These are phyloP conservation scores for Podospora pseudoanserina DNA, from an alignment of 495 filamentous ascomycete species.

Conservation along the genomic window DNA sequence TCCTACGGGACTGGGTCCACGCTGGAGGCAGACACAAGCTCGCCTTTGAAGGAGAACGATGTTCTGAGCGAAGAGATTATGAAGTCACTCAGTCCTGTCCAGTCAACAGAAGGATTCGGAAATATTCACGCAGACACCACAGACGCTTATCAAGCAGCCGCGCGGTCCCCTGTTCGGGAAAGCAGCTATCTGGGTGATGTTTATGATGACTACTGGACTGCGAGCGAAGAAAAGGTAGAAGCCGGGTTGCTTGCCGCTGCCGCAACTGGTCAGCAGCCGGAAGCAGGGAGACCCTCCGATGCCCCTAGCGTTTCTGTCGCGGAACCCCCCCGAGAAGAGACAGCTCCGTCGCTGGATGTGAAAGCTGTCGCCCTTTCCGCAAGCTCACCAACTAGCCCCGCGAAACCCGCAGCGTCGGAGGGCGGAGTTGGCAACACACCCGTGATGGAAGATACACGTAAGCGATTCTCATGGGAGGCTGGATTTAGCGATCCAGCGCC, in stretches of 20 bases:
- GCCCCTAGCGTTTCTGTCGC: neutral
- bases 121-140: constrained; percentile 14
- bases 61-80: constrained; percentile 77
- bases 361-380: neutral
- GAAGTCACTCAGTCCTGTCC: constrained; percentile 59
- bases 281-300: neutral
- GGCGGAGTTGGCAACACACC: neutral
- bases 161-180: constrained; percentile 30
- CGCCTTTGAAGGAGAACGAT: constrained; percentile 69
- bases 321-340: neutral
- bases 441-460: constrained; percentile 21
- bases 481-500: constrained; percentile 1
- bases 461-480: constrained; percentile 55
- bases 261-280: constrained; percentile 1
- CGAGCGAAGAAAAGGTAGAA: constrained; percentile 27
- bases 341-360: neutral
- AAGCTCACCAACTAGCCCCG: neutral
- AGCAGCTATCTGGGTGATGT: constrained; percentile 46
- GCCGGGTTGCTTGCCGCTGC: neutral
- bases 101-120: constrained; percentile 13
- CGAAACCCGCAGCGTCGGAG: constrained; percentile 2
- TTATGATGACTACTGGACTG: constrained; percentile 44
- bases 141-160: constrained; percentile 25
- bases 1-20: constrained; percentile 51
- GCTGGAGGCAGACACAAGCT: constrained; percentile 52